Conservation (phyloP, 108 stramenopile genomes). For the Bacterosira constricta region DNA sequence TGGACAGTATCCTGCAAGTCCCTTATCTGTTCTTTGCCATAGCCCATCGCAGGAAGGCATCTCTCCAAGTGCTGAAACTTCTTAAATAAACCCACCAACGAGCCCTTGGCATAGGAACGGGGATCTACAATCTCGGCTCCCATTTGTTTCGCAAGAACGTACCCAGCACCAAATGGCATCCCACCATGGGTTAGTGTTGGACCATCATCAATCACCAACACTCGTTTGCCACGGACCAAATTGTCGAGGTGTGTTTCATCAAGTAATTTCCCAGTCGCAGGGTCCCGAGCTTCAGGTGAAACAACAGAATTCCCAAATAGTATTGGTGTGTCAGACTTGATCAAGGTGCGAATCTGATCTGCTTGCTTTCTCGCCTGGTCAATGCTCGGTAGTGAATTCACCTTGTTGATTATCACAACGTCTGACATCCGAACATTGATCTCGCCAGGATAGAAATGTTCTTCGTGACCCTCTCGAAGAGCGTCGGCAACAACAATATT, state of each 20-base stretch:
- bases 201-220: constrained; percentile 59
- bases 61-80: constrained; percentile 53
- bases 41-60: constrained; percentile 61
- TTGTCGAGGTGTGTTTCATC: constrained; percentile 14
- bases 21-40: constrained; percentile 48
- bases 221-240: constrained; percentile 54
- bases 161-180: constrained; percentile 62
- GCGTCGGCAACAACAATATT: constrained; percentile 52
- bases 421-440: constrained; percentile 54
- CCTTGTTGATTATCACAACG: constrained; percentile 50
- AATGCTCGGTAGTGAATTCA: constrained; percentile 36
- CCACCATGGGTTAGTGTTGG: constrained; percentile 63
- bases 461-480: constrained; percentile 50
- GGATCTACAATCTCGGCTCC: constrained; percentile 63
- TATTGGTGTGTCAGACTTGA: constrained; percentile 31
- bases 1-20: constrained; percentile 50
- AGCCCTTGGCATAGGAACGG: constrained; percentile 54
- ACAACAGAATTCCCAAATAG: constrained; percentile 48
- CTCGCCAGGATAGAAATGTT: constrained; percentile 53
- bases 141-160: constrained; percentile 49
- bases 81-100: constrained; percentile 39
- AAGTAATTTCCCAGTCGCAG: constrained; percentile 11
- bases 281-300: constrained; percentile 35
- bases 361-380: constrained; percentile 37
- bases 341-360: constrained; percentile 27